Evolutionary conservation across 345 rosid species (phyloP).

Genomic region (Arabidopsis thaliana): DNA sequence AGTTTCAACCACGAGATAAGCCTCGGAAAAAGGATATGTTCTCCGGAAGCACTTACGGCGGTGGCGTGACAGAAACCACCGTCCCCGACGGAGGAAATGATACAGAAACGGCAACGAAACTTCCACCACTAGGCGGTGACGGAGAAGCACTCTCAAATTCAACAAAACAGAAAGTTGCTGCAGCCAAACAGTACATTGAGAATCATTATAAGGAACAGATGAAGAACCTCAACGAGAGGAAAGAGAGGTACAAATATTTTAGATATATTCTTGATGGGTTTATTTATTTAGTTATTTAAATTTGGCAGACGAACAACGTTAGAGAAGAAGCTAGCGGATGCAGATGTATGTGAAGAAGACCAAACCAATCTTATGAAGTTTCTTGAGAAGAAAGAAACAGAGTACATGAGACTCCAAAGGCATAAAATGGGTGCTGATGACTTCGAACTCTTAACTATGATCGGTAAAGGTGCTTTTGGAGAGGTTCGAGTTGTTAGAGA

Average conservation of each 20-base stretch:
- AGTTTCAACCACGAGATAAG: slow-evolving; percentile 70
- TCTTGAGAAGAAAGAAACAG: slow-evolving; percentile 95
- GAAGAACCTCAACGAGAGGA: slow-evolving; percentile 78
- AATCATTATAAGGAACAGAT: slow-evolving; percentile 79
- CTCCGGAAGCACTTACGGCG: slow-evolving; percentile 32
- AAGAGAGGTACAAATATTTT: slow-evolving; percentile 52
- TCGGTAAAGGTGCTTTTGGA: slow-evolving; percentile 85
- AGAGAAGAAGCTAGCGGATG: slow-evolving; percentile 90
- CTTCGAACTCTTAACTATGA: slow-evolving; percentile 80
- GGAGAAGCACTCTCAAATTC: slow-evolving; percentile 55
- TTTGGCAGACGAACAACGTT: slow-evolving; percentile 59
- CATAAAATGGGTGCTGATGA: slow-evolving; percentile 96
- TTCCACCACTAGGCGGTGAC: slow-evolving; percentile 34
- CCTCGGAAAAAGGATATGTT: slow-evolving; percentile 48
- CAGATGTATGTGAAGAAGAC: slow-evolving; percentile 92
- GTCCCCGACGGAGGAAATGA: slow-evolving; percentile 36
- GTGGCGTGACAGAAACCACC: slow-evolving; percentile 27
- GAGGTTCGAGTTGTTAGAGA: slow-evolving; percentile 89
- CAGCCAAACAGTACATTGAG: slow-evolving; percentile 80
- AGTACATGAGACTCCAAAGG: slow-evolving; percentile 93
- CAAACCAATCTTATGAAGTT: slow-evolving; percentile 80
- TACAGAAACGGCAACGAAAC: slow-evolving; percentile 17
- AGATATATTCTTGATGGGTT: too few species aligned
- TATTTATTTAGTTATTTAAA: not conserved
- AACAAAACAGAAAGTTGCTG: slow-evolving; percentile 76